A percentile compares a stretch with the other conserved stretches of the same genome.
phyloP scores from a whole-genome alignment of 768 basidiomycete genomes.

The Leccinum obscurum region DNA sequence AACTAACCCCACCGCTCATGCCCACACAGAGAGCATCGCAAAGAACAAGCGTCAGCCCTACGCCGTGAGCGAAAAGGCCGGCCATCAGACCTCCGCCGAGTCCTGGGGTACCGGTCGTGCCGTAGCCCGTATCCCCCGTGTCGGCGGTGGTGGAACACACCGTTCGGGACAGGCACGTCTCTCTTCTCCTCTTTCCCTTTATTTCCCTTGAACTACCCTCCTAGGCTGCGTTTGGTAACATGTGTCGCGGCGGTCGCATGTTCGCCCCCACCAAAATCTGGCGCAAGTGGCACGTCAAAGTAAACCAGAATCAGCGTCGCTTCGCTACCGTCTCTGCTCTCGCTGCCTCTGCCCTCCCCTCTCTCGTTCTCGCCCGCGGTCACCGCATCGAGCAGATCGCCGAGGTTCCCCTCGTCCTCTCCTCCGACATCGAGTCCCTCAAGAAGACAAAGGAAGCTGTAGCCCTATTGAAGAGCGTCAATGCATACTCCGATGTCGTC shows the following conservation, averaged over 20 bases:
- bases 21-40: conserved; percentile 80
- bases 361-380: conserved; percentile 97
- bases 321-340: conserved; percentile 98
- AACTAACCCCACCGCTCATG: background rate
- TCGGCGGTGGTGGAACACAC: conserved; percentile 97
- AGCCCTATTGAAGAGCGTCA: conserved; percentile 84
- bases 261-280: conserved; percentile 99
- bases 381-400: conserved; percentile 97
- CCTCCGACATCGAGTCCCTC: conserved; percentile 78
- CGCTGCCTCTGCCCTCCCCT: conserved; percentile 93
- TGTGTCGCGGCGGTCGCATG: conserved; percentile 99
- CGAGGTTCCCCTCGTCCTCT: conserved; percentile 94
- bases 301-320: conserved; percentile 98
- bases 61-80: conserved; percentile 95
- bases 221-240: conserved; percentile 99
- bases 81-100: conserved; percentile 98
- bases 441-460: conserved; percentile 98
- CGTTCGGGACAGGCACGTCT: conserved; percentile 84
- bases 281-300: conserved; percentile 99
- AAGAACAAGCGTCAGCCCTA: conserved; percentile 99
- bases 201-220: conserved; percentile 4
- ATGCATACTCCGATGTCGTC: conserved; percentile 89
- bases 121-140: conserved; percentile 99
- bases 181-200: background rate
- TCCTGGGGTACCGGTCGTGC: conserved; percentile 99